phyloP scores from a whole-genome alignment of 2,329 filamentous ascomycete genomes.

The Dryadomyces quercus-mongolicae region DNA sequence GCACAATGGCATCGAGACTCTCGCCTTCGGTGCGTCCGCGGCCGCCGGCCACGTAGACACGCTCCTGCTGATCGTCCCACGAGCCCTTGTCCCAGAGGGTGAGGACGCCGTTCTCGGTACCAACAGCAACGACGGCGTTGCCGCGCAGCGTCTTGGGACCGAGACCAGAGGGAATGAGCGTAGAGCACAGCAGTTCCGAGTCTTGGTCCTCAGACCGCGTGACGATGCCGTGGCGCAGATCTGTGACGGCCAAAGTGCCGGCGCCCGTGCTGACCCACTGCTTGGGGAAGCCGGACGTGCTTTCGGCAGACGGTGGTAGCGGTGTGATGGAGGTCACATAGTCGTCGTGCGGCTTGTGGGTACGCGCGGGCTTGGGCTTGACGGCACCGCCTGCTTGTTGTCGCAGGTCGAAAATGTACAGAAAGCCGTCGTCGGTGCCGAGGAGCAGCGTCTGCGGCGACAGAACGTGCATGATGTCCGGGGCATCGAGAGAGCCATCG shows the following conservation, averaged over 20 bases:
- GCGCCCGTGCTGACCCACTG: constrained; percentile 93
- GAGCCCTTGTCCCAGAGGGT: constrained; percentile 90
- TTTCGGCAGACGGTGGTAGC: constrained; percentile 65
- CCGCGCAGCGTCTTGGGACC: constrained; percentile 52
- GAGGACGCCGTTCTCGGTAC: constrained; percentile 64
- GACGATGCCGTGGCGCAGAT: constrained; percentile 74
- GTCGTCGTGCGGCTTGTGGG: constrained; percentile 79
- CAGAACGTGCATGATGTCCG: constrained; percentile 69
- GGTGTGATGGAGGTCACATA: constrained; percentile 83
- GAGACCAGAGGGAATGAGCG: constrained; percentile 60
- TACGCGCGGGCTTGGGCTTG: constrained; percentile 56
- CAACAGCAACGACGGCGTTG: constrained; percentile 67
- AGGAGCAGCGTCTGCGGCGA: constrained; percentile 82
- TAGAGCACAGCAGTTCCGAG: constrained; percentile 75
- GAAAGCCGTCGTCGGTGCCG: constrained; percentile 76
- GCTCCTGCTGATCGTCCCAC: constrained; percentile 92
- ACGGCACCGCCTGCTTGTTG: constrained; percentile 31
- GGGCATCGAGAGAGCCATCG: constrained; percentile 32
- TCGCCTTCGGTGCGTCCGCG: constrained; percentile 48
- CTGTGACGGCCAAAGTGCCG: constrained; percentile 80
- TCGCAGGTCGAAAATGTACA: constrained; percentile 81
- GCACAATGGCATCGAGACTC: constrained; percentile 65
- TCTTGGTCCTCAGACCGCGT: constrained; percentile 90
- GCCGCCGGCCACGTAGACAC: constrained; percentile 61
- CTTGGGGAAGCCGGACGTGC: constrained; percentile 80